These are phyloP conservation scores for Rubroboletus satanas DNA, from an alignment of 768 basidiomycete species.

Conservation along the genomic window DNA sequence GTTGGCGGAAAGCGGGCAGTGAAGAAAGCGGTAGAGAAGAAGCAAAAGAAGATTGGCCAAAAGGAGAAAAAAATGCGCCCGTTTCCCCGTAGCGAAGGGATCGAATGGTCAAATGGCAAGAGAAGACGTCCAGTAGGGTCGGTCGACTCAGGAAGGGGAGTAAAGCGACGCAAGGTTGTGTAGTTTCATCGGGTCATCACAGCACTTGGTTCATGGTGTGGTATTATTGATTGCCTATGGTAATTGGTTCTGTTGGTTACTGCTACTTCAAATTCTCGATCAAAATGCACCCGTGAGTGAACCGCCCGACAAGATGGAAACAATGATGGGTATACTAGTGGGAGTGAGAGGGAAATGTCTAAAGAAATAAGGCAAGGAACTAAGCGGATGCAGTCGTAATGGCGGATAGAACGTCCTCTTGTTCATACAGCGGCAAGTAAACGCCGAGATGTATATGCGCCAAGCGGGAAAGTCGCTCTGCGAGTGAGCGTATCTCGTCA, in stretches of 20 bases:
- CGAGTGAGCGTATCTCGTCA: slow-evolving; percentile 62
- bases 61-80: slow-evolving; percentile 89
- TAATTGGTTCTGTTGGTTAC: slow-evolving; percentile 28
- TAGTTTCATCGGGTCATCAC: slow-evolving; percentile 2
- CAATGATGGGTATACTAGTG: slow-evolving; percentile 29
- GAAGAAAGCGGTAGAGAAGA: slow-evolving; percentile 86
- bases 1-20: slow-evolving; percentile 78
- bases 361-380: slow-evolving; percentile 15
- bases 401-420: slow-evolving; percentile 40
- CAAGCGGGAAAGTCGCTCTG: slow-evolving; percentile 68
- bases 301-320: slow-evolving; percentile 26
- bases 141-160: slow-evolving; percentile 4
- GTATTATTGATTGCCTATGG: slow-evolving; percentile 29
- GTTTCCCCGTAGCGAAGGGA: slow-evolving; percentile 36
- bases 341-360: slow-evolving; percentile 20
- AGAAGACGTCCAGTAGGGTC: slow-evolving; percentile 14
- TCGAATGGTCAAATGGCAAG: slow-evolving; percentile 9
- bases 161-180: slow-evolving; percentile 24
- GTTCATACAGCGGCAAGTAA: slow-evolving; percentile 75
- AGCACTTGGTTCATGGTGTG: not conserved
- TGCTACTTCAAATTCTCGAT: slow-evolving; percentile 26
- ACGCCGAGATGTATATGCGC: slow-evolving; percentile 72
- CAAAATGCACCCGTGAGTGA: slow-evolving; percentile 23
- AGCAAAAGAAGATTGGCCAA: slow-evolving; percentile 78
- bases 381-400: slow-evolving; percentile 18